Evolutionary conservation across 2,329 filamentous ascomycete genomes (phyloP), one percentile per base, ranked within the genome.

Genomic region (Penicillium glabrum): DNA sequence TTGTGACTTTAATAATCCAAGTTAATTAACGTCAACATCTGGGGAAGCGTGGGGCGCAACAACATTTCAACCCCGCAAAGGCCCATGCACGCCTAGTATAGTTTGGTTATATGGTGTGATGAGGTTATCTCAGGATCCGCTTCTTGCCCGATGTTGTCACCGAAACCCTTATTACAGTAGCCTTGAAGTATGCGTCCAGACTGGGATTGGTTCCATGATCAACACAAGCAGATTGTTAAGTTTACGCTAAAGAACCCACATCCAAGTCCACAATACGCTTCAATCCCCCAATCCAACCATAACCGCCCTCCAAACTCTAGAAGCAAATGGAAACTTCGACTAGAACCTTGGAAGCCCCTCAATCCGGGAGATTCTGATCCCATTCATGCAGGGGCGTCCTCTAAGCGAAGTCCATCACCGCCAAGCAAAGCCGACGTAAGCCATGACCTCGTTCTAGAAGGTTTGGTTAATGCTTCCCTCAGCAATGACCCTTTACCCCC

Each of bases 31-130:
- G 23, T 46, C 16, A 10, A 11, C 16, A 19, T 46, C 45, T 46
- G 45, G 45, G 29, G 31, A 48, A 48, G 46, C 31, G 46, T 31
- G 47, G 47, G 47, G 33, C 47, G 39, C 10, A 41, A 41, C 9
- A 21, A 14, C 43, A 26, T n/a, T 39, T 29, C 16, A 41, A 50
- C 47, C 47, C 47, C 47, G 47, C 47, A 50, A 50, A 50, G 47
- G 47, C 16, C 47, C 47, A 39, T 50, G 47, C 47, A 50, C 47
- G 5, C 21, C 21, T 23, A 43, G 7, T 23, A 19, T 23, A 43
- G 9, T 23, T 23, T 19, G 3, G 7, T 23, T 43, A 43, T 44
- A 44, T 44, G 24, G 23, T n/a, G 26, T 46, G 43, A 46, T 46
- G 24, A 14, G 43, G 9, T 26, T 39, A 39, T 19, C 16, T 6